A percentile compares a stretch with the other conserved stretches of the same genome.
Evolutionary conservation across 169 alveolate species (phyloP).

Genomic region (Cryptosporidium viatorum): DNA sequence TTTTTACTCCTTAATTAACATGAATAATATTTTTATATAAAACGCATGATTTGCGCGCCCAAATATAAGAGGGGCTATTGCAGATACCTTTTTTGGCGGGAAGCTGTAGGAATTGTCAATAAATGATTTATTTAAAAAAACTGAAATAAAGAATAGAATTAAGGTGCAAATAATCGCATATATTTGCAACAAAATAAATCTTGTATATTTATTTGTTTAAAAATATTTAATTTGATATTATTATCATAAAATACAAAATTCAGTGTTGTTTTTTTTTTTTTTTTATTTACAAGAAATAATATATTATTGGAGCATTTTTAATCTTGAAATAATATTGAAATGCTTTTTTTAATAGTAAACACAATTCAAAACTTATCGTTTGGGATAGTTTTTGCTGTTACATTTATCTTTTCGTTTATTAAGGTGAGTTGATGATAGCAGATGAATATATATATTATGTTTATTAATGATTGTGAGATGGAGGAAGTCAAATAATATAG

Average conservation of each 20-base stretch:
- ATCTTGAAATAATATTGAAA: not conserved
- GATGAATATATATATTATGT: not conserved
- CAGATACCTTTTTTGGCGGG: constrained; percentile 25
- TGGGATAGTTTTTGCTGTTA: not conserved
- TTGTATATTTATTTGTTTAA: not conserved
- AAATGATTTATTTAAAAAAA: not conserved
- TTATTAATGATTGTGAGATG: not conserved
- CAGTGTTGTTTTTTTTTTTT: not conserved
- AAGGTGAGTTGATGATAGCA: not conserved
- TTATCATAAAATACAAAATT: not conserved
- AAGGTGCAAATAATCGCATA: not conserved
- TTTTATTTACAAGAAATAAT: not conserved
- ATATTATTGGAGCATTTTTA: not conserved
- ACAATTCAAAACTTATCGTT: not conserved
- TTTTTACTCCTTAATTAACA: not conserved
- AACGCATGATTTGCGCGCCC: constrained; percentile 16
- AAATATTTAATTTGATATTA: not conserved
- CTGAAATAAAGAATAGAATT: not conserved
- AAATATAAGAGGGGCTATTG: not conserved
- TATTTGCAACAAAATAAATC: not conserved
- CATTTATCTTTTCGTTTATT: not conserved
- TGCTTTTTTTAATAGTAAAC: not conserved
- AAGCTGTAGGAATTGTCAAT: not conserved
- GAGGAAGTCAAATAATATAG: not conserved
- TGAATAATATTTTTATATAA: not conserved